Base-by-base conservation (phyloP, 2,329 filamentous ascomycete species). In the Diplodia scrobiculata region DNA sequence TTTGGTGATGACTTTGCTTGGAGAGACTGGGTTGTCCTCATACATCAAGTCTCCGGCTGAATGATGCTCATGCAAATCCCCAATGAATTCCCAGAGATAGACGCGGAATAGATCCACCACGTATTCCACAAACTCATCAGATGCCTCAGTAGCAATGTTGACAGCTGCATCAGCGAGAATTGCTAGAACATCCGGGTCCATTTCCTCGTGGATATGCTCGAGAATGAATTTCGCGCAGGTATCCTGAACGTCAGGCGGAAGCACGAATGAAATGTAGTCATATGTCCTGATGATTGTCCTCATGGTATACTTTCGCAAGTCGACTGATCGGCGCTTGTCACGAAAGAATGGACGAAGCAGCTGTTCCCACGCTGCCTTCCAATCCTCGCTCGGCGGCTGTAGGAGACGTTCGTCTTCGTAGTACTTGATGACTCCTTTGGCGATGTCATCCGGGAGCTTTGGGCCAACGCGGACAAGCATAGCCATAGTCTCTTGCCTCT, bases 341-440 rank as follows among this genome's bases (percentile, higher is more conserved):
- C 21, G 14, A n/a, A 64, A 67, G 52, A 67, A 67, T 4, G 59
- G 47, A 14, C 13, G 80, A 17, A 91, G 74, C 1, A 92, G 82
- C 29, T 86, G 77, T 17, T 79, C 78, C 64, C 89, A 80, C 63
- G 91, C 89, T 2, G 83, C 78, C 68, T 89, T 83, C 90, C 89
- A 92, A 41, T 85, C 80, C 54, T 83, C 76, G 70, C 91, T 88
- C 0, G 89, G 90, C 2, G 90, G 90, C 52, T 88, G 89, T 71
- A 90, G 90, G 71, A 86, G 88, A 53, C 88, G 83, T 69, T 89
- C 89, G 63, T 90, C 86, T 65, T 84, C 83, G 69, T 89, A 90
- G 73, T 91, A 87, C 52, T 86, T 84, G 51, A 92, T 82, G 27
- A 91, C 84, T 11, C 89, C 79, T 54, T 83, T 84, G 1, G 85